Percentiles rank a stretch among this genome's conserved stretches.
These are phyloP conservation scores for Bidens hawaiensis DNA, from an alignment of 140 eudicot genomes.

Conservation along the genomic window DNA sequence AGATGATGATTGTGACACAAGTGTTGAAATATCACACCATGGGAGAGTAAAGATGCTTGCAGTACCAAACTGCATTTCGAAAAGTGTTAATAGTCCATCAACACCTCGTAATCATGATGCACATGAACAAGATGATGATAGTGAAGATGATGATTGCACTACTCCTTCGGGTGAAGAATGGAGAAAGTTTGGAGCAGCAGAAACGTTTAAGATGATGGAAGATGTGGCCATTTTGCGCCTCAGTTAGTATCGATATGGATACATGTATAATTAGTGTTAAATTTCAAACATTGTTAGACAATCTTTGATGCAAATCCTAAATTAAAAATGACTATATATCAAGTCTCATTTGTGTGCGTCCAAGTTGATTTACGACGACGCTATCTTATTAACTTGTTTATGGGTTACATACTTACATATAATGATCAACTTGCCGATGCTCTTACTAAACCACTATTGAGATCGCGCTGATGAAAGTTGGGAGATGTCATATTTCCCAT, in stretches of 20 bases:
- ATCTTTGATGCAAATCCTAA: no score
- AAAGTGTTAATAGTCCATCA: slow-evolving; percentile 43
- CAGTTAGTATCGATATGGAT: slow-evolving; percentile 43
- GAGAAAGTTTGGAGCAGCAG: slow-evolving; percentile 93
- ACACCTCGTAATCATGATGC: slow-evolving; percentile 24
- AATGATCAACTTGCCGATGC: no score
- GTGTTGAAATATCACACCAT: slow-evolving; percentile 74
- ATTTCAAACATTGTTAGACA: no score
- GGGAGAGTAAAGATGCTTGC: slow-evolving; percentile 92
- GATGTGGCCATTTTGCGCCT: slow-evolving; percentile 77
- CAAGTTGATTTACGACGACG: no score
- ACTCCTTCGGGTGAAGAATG: slow-evolving; percentile 49
- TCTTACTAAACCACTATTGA: no score
- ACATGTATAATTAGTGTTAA: no score
- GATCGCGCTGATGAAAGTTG: no score
- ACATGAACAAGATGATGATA: slow-evolving; percentile 35
- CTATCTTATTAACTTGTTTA: no score
- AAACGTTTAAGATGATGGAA: slow-evolving; percentile 72
- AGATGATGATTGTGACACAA: slow-evolving; percentile 75
- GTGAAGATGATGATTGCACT: slow-evolving; percentile 45
- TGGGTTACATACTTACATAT: no score
- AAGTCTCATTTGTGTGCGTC: no score
- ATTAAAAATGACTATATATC: no score
- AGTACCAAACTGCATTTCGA: slow-evolving; percentile 46
- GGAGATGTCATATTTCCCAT: no score